phyloP scores from a whole-genome alignment of 805 yeast genomes.

The Schwanniomyces pseudopolymorphus region DNA sequence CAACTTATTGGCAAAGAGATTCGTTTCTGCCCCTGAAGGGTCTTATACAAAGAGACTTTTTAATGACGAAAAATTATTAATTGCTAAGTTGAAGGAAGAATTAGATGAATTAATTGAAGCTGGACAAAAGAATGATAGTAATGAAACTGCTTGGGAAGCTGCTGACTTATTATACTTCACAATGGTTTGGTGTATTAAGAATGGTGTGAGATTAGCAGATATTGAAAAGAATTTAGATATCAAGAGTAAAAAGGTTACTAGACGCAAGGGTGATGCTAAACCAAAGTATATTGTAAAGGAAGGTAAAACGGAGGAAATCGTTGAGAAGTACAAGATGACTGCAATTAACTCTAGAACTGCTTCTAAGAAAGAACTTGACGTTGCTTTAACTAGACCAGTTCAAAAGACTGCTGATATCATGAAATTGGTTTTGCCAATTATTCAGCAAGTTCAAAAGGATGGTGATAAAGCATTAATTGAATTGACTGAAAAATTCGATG shows the following conservation, averaged over 20 bases:
- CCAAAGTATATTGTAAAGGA: slow-evolving; percentile 57
- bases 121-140: slow-evolving; percentile 24
- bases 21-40: slow-evolving; percentile 75
- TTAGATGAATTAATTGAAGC: slow-evolving; percentile 96
- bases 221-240: slow-evolving; percentile 81
- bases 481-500: slow-evolving; percentile 87
- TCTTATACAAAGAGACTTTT: slow-evolving; percentile 93
- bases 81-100: slow-evolving; percentile 91
- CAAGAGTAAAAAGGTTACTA: slow-evolving; percentile 81
- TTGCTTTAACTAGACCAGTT: slow-evolving; percentile 87
- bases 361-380: slow-evolving; percentile 44
- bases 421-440: slow-evolving; percentile 89
- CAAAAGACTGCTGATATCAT: slow-evolving; percentile 91
- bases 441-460: slow-evolving; percentile 66
- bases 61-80: slow-evolving; percentile 68
- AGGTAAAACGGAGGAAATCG: slow-evolving; percentile 8
- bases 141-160: slow-evolving; percentile 89
- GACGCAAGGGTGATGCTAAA: slow-evolving; percentile 96
- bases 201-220: slow-evolving; percentile 77
- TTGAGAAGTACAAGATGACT: slow-evolving; percentile 49
- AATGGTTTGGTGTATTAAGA: slow-evolving; percentile 54
- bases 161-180: slow-evolving; percentile 78
- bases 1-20: slow-evolving; percentile 60
- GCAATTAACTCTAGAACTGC: slow-evolving; percentile 40
- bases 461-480: slow-evolving; percentile 92